A percentile compares a stretch with the other conserved stretches of the same genome.
phyloP scores from a whole-genome alignment of 2,329 filamentous ascomycete genomes.

The Cercospora berteroae region DNA sequence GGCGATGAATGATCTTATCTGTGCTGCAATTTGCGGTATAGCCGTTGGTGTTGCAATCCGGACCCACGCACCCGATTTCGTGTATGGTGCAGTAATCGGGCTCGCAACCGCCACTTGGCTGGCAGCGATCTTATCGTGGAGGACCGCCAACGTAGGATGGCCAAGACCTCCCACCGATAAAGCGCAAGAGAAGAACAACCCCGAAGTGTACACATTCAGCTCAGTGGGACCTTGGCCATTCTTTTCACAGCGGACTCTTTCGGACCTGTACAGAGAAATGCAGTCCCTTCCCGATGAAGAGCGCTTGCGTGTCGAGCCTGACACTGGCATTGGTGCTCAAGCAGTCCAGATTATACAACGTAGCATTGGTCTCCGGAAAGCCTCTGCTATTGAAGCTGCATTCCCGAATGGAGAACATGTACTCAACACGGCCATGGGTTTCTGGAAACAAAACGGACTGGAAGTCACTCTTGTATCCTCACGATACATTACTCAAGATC shows the following conservation, averaged over 20 bases:
- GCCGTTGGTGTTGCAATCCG: slow-evolving; percentile 49
- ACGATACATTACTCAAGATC: background rate
- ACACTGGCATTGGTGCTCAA: background rate
- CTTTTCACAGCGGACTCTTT: slow-evolving; percentile 13
- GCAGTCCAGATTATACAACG: background rate
- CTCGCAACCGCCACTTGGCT: slow-evolving; percentile 54
- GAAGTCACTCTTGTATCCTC: background rate
- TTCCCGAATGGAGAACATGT: background rate
- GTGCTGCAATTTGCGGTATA: slow-evolving; percentile 49
- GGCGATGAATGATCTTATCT: slow-evolving; percentile 49
- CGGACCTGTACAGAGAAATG: slow-evolving; percentile 1
- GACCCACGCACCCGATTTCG: slow-evolving; percentile 40
- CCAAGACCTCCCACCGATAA: background rate
- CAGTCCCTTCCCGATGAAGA: background rate
- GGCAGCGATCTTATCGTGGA: slow-evolving; percentile 50
- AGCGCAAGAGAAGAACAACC: background rate
- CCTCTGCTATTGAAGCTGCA: background rate
- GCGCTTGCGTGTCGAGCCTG: background rate
- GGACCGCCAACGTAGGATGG: slow-evolving; percentile 50
- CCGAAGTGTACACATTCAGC: slow-evolving; percentile 6
- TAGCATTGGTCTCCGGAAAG: background rate
- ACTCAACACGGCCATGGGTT: background rate
- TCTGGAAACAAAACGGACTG: slow-evolving; percentile 2
- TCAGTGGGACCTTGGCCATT: background rate
- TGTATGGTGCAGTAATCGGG: slow-evolving; percentile 50